Evolutionary conservation across 495 filamentous ascomycete species (phyloP).

Genomic region (Penicillium psychrofluorescens): DNA sequence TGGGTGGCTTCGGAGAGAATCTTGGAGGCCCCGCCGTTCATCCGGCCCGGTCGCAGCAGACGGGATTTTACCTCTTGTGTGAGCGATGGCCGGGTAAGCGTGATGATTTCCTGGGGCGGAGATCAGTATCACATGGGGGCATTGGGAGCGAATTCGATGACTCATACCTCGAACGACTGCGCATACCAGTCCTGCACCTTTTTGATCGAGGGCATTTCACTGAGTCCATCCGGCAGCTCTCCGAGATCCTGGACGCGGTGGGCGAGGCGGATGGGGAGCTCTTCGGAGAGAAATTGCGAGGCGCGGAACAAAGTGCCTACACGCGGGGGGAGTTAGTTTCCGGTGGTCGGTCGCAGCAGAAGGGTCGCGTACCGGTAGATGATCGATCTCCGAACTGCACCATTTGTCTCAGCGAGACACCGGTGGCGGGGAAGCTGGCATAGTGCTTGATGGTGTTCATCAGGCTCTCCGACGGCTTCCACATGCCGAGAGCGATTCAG

Average conservation of each 20-base stretch:
- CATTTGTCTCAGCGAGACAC: slow-evolving; percentile 95
- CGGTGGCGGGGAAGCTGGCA: slow-evolving; percentile 92
- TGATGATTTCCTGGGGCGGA: slow-evolving; percentile 72
- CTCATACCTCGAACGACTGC: slow-evolving; percentile 90
- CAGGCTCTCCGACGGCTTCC: slow-evolving; percentile 82
- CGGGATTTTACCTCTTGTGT: slow-evolving; percentile 69
- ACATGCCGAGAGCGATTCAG: slow-evolving; percentile 52
- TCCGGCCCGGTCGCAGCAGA: slow-evolving; percentile 64
- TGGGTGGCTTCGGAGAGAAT: slow-evolving; percentile 74
- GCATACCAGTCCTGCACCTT: slow-evolving; percentile 98
- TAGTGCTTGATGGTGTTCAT: slow-evolving; percentile 99
- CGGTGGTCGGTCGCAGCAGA: background rate
- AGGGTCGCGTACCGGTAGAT: slow-evolving; percentile 59
- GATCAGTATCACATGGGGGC: slow-evolving; percentile 5
- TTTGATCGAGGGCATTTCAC: slow-evolving; percentile 95
- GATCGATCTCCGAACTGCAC: slow-evolving; percentile 94
- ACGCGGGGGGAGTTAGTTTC: background rate
- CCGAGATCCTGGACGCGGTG: slow-evolving; percentile 92
- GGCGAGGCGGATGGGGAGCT: slow-evolving; percentile 92
- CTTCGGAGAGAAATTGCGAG: slow-evolving; percentile 96
- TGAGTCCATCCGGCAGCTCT: slow-evolving; percentile 91
- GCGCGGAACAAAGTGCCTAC: slow-evolving; percentile 91
- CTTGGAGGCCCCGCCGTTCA: slow-evolving; percentile 49
- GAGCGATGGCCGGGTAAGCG: slow-evolving; percentile 68
- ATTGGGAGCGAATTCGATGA: slow-evolving; percentile 1